Evolutionary conservation across 2,329 filamentous ascomycete species (phyloP), one percentile per base, ranked within the genome.

Genomic region (Sporothrix phasma): DNA sequence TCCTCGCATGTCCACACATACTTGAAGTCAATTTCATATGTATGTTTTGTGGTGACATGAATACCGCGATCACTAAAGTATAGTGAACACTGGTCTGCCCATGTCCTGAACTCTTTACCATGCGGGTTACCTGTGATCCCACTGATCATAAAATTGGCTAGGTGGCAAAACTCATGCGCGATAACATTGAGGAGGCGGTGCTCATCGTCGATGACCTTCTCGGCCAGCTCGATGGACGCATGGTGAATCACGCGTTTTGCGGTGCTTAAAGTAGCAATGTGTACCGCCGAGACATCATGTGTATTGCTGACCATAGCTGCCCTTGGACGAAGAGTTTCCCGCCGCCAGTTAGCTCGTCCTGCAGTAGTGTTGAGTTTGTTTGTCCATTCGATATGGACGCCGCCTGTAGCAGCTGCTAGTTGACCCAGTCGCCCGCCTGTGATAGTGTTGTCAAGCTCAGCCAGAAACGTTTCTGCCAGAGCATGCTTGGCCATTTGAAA

Each of bases 81-180:
- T 2, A 68, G 69, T 1, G 77, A 83, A 74, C 78, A 84, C 73
- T 62, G 29, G 2, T 64, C 64, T 5, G 68, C 69, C 69, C 69
- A 70, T 13, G 64, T 63, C 65, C 69, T 70, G 67, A 70, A 70
- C 54, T 70, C 68, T n/a, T 62, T 64, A 22, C 69, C 69, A 41
- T 70, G 69, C 7, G 69, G 69, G 45, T 70, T 67, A 31, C 51
- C 59, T 5, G 67, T 69, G 13, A 69, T 41, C 41, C 87, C 85
- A 58, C 82, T 87, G 67, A 97, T 79, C 85, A 97, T 95, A 74
- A 93, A 97, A 70, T 92, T 96, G 49, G 90, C 88, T 1, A 97
- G 78, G 72, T 99, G 94, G 74, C 94, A 97, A 77, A 94, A 97
- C 71, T 99, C 94, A 73, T 99, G 94, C 0, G 93, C 91, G n/a